Evolutionary conservation across 2,329 filamentous ascomycete genomes (phyloP).

Genomic region (Talaromyces marneffei): DNA sequence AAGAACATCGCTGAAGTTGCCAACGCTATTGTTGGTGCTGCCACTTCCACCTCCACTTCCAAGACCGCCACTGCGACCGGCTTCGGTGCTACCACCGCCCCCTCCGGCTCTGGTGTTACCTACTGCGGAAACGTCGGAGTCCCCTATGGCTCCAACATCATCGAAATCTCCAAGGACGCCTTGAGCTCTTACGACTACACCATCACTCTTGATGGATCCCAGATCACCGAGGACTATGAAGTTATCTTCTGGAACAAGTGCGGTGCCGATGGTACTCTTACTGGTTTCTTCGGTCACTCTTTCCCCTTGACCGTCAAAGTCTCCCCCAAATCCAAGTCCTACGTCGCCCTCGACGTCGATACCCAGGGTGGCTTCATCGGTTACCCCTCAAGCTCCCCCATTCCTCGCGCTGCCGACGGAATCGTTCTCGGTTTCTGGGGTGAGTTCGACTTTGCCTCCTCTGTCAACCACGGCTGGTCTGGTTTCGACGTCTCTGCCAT

Average conservation of each 20-base stretch:
- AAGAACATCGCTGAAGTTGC: slow-evolving; percentile 13
- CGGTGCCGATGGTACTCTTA: slow-evolving; percentile 27
- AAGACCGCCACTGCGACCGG: slow-evolving; percentile 25
- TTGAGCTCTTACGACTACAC: slow-evolving; percentile 35
- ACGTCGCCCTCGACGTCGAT: slow-evolving; percentile 34
- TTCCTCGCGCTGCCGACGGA: slow-evolving; percentile 27
- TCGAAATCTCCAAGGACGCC: slow-evolving; percentile 28
- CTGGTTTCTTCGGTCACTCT: slow-evolving; percentile 31
- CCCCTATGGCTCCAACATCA: slow-evolving; percentile 39
- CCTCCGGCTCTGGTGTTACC: slow-evolving; percentile 18
- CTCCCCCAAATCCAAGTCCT: slow-evolving; percentile 27
- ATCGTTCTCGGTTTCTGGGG: slow-evolving; percentile 37
- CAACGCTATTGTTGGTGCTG: slow-evolving; percentile 15
- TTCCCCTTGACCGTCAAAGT: slow-evolving; percentile 30
- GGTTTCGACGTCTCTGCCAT: slow-evolving; percentile 40
- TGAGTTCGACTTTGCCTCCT: slow-evolving; percentile 35
- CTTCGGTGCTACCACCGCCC: slow-evolving; percentile 27
- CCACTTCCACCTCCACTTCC: slow-evolving; percentile 13
- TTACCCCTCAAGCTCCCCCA: slow-evolving; percentile 18
- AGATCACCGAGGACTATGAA: slow-evolving; percentile 28
- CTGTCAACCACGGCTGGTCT: slow-evolving; percentile 28
- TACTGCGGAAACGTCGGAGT: slow-evolving; percentile 33
- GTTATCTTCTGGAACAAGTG: slow-evolving; percentile 40
- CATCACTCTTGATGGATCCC: slow-evolving; percentile 26
- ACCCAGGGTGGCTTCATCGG: slow-evolving; percentile 35